A percentile compares a stretch with the other conserved stretches of the same genome.
Evolutionary conservation across 768 basidiomycete genomes (phyloP).

Genomic region (Nevesoporus exiguus): DNA sequence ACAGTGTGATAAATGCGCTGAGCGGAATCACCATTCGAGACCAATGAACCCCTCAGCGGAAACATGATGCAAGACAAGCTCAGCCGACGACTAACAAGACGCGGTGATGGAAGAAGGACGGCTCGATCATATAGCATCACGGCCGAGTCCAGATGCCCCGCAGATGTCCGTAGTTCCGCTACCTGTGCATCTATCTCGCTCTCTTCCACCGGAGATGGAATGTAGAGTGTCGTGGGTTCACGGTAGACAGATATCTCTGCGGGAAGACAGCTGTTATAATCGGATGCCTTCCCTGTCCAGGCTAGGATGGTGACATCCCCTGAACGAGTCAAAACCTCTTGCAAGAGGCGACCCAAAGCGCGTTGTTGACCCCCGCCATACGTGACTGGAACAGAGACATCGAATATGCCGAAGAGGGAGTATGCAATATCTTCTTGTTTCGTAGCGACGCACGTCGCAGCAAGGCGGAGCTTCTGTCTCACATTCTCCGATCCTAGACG

Average conservation of each 20-base stretch:
- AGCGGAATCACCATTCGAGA: not conserved
- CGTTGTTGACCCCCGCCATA: not conserved
- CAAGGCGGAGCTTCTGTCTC: constrained; percentile 21
- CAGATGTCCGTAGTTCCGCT: not conserved
- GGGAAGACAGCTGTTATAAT: not conserved
- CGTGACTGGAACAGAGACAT: not conserved
- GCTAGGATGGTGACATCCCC: not conserved
- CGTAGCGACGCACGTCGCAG: constrained; percentile 7
- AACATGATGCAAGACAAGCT: not conserved
- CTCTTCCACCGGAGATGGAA: not conserved
- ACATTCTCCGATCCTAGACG: constrained; percentile 6
- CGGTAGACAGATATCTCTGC: not conserved
- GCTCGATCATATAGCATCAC: not conserved
- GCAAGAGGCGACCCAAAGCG: not conserved
- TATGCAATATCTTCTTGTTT: not conserved
- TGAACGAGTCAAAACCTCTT: not conserved
- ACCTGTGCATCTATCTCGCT: not conserved
- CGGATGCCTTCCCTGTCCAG: not conserved
- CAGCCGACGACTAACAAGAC: not conserved
- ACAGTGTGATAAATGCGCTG: not conserved
- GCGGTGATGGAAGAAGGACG: not conserved
- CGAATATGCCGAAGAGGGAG: not conserved
- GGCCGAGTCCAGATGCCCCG: not conserved
- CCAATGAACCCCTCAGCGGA: not conserved
- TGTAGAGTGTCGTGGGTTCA: not conserved